These are phyloP conservation scores for Parachaetomium inaequale DNA, from an alignment of 495 filamentous ascomycete genomes.

Conservation along the genomic window DNA sequence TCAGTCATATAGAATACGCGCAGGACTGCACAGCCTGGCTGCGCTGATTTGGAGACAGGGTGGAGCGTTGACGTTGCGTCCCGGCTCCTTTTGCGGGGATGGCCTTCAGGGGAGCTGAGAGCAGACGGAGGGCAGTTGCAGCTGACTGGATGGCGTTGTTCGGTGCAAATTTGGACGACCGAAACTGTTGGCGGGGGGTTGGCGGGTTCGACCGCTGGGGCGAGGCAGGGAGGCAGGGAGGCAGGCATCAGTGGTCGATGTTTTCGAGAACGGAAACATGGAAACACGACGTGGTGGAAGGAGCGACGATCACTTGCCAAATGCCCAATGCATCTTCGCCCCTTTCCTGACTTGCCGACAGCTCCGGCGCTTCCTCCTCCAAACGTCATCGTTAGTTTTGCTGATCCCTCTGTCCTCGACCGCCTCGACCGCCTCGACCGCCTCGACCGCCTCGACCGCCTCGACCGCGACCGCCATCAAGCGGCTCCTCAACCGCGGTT, in stretches of 20 bases:
- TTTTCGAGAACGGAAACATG: conserved; percentile 1
- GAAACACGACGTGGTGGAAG: not conserved
- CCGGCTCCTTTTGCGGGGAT: conserved; percentile 1
- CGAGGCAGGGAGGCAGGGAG: no score
- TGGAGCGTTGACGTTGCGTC: not conserved
- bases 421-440: not conserved
- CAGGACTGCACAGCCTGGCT: not conserved
- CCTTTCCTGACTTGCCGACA: not conserved
- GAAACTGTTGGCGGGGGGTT: not conserved
- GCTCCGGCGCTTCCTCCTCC: not conserved
- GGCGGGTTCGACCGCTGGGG: no score
- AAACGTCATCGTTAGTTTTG: not conserved
- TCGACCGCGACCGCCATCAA: not conserved
- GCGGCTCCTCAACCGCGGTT: no score
- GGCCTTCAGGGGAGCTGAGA: not conserved
- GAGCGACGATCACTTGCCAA: conserved; percentile 1
- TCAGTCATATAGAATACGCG: conserved; percentile 12
- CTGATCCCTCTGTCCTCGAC: conserved; percentile 5
- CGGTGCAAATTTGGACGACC: not conserved
- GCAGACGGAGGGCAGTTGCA: not conserved
- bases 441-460: not conserved
- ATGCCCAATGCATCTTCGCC: not conserved
- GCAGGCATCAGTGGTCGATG: no score
- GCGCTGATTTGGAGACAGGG: not conserved
- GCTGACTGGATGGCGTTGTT: not conserved